Evolutionary conservation across 306 rosid genomes (phyloP).

Genomic region (Herpetospermum pedunculosum): DNA sequence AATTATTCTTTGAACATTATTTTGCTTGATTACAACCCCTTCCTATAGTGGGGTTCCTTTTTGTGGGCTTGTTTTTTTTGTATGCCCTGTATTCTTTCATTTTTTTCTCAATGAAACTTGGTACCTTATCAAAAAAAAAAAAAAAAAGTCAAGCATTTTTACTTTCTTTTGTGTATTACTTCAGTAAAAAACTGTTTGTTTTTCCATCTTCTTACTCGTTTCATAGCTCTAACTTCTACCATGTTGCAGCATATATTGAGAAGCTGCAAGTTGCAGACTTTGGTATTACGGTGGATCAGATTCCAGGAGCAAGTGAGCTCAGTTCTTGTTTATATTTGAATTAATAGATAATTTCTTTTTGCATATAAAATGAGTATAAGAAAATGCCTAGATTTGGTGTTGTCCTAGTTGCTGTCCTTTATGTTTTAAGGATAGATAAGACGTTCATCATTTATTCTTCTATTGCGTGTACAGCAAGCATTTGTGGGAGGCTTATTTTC

Average conservation of each 20-base stretch:
- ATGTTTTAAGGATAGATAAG: background rate
- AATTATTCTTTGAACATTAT: too few relatives aligned
- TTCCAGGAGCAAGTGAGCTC: constrained; percentile 65
- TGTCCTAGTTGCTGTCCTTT: background rate
- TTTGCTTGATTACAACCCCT: too few relatives aligned
- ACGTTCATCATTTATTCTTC: background rate
- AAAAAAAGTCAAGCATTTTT: too few relatives aligned
- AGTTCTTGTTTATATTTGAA: constrained; percentile 10
- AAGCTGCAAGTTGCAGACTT: constrained; percentile 49
- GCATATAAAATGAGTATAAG: background rate
- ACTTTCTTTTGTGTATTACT: background rate
- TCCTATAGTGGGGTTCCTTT: too few relatives aligned
- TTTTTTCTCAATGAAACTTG: too few relatives aligned
- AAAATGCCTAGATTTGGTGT: background rate
- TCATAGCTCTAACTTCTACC: constrained; percentile 12
- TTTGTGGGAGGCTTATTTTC: background rate
- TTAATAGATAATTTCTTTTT: background rate
- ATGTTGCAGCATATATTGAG: constrained; percentile 60
- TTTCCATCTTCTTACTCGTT: constrained; percentile 11
- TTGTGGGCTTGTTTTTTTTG: too few relatives aligned
- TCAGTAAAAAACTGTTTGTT: background rate
- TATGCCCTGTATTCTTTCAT: too few relatives aligned
- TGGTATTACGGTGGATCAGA: constrained; percentile 59
- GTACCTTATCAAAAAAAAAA: too few relatives aligned
- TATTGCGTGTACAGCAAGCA: background rate